Base-by-base conservation (phyloP, 164 flowering plant genomes). In the Aristolochia fimbriata region DNA sequence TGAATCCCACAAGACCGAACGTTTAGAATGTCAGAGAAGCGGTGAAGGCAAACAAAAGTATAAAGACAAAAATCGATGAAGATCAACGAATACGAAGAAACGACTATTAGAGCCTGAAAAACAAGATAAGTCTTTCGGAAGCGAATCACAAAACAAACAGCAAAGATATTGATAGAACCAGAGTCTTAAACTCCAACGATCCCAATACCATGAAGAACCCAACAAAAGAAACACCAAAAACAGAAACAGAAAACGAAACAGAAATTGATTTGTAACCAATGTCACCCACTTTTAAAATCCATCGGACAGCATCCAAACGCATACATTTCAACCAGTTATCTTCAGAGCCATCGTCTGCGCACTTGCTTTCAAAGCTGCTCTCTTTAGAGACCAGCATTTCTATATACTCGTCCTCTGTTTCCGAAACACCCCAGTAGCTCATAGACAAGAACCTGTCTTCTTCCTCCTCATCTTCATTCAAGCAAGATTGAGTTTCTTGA, bases 251-350 rank as follows among this genome's bases (percentile, higher is more conserved):
- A 37, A 37, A 7, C 0, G 43, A 37, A 37, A 3, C 4, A 7
- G 43, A 37, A 37, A 3, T 37, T 37, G 43, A 37, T 37, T 37
- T 10, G 13, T 51, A 21, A 62, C 33, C 24, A 52, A 13, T 25
- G 53, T 52, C 45, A 76, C 87, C 13, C 43, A 84, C 92, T 63
- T 78, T 72, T 59, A 84, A 65, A 72, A 86, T 76, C 90, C 92
- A 88, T 57, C 68, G 58, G 65, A 83, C 69, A 11, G 86, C 83
- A 60, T 80, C 84, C 69, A 75, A 68, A 8, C 88, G 84, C 59
- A 80, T 87, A 31, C 66, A 49, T 65, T 76, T 71, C 52, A 77
- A 47, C 89, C 86, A 81, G 68, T 53, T 61, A 16, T 58, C 12
- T 12, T 45, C n/a, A 6, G 41, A 59, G 37, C 51, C 47, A 47